phyloP scores from a whole-genome alignment of 805 yeast genomes.

The Maudiozyma turicensis region DNA sequence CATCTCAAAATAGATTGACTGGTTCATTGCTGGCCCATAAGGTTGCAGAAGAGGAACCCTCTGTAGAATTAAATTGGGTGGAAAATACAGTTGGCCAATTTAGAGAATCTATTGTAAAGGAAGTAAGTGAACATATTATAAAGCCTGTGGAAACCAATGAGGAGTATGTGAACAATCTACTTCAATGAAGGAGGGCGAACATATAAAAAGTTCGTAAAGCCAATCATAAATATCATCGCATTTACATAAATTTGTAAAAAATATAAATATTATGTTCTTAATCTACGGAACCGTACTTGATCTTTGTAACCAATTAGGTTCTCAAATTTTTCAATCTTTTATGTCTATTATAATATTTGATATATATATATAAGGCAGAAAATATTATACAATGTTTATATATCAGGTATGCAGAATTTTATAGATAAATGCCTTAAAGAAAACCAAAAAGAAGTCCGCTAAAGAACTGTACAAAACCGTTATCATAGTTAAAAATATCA shows the following conservation, averaged over 20 bases:
- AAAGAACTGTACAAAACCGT: too few species aligned
- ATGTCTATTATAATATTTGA: too few species aligned
- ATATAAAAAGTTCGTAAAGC: neutral
- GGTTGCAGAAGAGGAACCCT: slow-evolving; percentile 51
- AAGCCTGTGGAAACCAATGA: slow-evolving; percentile 18
- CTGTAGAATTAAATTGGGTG: slow-evolving; percentile 36
- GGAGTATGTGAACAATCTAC: slow-evolving; percentile 19
- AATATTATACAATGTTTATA: too few species aligned
- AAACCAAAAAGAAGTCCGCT: too few species aligned
- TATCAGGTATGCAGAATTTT: too few species aligned
- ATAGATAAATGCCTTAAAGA: too few species aligned
- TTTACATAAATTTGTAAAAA: neutral
- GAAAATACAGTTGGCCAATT: slow-evolving; percentile 31
- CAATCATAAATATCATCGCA: neutral
- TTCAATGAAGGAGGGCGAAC: slow-evolving; percentile 5
- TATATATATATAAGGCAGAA: too few species aligned
- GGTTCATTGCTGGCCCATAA: slow-evolving; percentile 63
- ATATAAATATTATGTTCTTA: too few species aligned
- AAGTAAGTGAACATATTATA: slow-evolving; percentile 16
- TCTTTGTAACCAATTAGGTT: too few species aligned
- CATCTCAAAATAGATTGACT: slow-evolving; percentile 49
- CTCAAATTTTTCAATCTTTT: too few species aligned
- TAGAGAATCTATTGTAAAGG: slow-evolving; percentile 15
- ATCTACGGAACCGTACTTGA: too few species aligned
- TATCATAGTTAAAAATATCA: slow-evolving; percentile 24